phyloP scores from a whole-genome alignment of 2,329 filamentous ascomycete genomes.

The Didymellaceae sp. region DNA sequence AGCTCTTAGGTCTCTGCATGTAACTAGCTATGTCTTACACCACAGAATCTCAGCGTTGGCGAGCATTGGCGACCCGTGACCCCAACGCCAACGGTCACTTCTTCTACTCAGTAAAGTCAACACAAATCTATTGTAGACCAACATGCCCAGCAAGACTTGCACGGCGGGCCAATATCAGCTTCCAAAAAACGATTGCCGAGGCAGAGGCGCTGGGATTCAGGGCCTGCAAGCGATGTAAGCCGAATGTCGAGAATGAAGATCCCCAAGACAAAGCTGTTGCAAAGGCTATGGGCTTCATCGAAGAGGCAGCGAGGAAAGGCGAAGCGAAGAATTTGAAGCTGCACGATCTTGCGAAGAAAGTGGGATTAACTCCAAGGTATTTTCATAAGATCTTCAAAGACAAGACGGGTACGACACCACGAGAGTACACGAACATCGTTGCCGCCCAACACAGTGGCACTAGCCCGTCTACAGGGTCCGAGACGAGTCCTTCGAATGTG shows the following conservation, averaged over 20 bases:
- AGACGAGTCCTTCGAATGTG: constrained; percentile 3
- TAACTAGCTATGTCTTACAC: constrained; percentile 33
- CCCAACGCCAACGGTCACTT: constrained; percentile 54
- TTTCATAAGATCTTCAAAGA: constrained; percentile 66
- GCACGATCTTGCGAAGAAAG: constrained; percentile 58
- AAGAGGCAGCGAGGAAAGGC: constrained; percentile 28
- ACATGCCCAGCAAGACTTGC: constrained; percentile 67
- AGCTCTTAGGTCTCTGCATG: not conserved
- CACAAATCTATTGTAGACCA: constrained; percentile 66
- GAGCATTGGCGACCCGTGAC: constrained; percentile 55
- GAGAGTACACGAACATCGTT: constrained; percentile 47
- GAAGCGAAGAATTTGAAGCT: constrained; percentile 44
- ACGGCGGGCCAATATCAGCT: constrained; percentile 62
- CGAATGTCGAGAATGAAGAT: constrained; percentile 49
- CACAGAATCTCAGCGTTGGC: constrained; percentile 45
- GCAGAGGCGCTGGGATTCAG: constrained; percentile 61
- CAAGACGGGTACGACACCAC: constrained; percentile 60
- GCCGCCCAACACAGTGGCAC: constrained; percentile 17
- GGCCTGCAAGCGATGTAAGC: constrained; percentile 65
- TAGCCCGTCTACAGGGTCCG: constrained; percentile 9
- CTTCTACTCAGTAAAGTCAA: constrained; percentile 64
- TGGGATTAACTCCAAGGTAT: constrained; percentile 63
- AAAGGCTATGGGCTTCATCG: constrained; percentile 45
- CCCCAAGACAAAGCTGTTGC: constrained; percentile 54
- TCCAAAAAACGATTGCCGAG: constrained; percentile 56